phyloP scores from a whole-genome alignment of 805 yeast species.

The Torulaspora microellipsoides region DNA sequence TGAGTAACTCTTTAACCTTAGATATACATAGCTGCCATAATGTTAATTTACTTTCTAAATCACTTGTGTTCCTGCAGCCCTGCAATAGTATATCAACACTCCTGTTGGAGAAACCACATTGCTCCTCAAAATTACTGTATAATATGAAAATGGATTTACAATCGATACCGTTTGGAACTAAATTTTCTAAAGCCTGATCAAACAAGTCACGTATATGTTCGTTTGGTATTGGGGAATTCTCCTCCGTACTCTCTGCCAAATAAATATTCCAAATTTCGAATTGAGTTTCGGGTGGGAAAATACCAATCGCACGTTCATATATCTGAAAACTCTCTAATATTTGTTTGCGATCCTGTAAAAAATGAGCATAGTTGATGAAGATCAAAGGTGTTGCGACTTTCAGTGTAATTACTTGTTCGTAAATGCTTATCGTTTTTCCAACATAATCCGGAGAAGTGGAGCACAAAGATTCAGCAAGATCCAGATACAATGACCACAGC shows the following conservation, averaged over 20 bases:
- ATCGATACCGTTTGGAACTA: conserved; percentile 41
- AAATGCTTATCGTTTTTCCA: conserved; percentile 32
- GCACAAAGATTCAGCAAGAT: conserved; percentile 55
- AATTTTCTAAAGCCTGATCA: conserved; percentile 55
- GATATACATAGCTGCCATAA: conserved; percentile 43
- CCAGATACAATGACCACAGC: conserved; percentile 73
- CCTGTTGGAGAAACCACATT: conserved; percentile 46
- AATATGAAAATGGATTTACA: conserved; percentile 47
- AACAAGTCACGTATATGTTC: conserved; percentile 69
- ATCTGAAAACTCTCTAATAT: conserved; percentile 48
- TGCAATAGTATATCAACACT: conserved; percentile 47
- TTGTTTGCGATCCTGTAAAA: conserved; percentile 44
- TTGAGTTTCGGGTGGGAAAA: conserved; percentile 51
- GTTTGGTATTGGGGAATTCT: conserved; percentile 27
- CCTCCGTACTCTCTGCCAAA: conserved; percentile 45
- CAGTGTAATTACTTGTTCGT: conserved; percentile 50
- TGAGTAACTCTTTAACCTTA: conserved; percentile 39
- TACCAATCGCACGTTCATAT: conserved; percentile 62
- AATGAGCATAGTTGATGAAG: conserved; percentile 61
- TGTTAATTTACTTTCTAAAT: conserved; percentile 22
- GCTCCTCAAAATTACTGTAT: conserved; percentile 61
- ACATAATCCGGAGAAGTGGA: conserved; percentile 37
- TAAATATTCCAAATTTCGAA: conserved; percentile 73
- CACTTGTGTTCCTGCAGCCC: conserved; percentile 30
- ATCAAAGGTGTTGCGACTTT: conserved; percentile 67